Conservation (phyloP, 2,329 filamentous ascomycete species). For the Fusarium nygamai region DNA sequence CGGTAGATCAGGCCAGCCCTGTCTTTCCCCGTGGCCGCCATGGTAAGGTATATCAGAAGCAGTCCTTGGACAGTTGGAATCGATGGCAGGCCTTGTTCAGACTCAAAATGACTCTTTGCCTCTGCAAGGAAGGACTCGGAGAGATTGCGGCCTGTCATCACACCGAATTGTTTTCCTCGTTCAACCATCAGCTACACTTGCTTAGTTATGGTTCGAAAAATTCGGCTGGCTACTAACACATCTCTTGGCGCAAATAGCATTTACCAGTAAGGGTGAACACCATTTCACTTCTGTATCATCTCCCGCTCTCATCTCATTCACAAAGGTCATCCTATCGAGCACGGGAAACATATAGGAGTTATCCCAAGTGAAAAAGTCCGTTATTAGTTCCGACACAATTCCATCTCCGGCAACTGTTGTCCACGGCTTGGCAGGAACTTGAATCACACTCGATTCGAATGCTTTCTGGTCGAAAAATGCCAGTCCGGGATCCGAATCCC, state of each 20-base stretch:
- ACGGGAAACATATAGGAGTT: neutral
- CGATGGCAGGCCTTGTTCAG: neutral
- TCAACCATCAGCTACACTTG: neutral
- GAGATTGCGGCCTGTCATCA: neutral
- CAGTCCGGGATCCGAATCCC: neutral
- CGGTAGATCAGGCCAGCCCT: neutral
- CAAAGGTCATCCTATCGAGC: neutral
- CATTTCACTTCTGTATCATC: neutral
- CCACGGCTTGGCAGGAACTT: neutral
- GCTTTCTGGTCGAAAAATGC: neutral
- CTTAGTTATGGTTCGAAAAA: neutral
- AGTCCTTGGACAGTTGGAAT: neutral
- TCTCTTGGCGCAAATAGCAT: neutral
- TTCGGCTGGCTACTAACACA: neutral
- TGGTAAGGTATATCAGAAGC: neutral
- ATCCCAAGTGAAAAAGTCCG: neutral
- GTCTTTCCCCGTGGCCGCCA: neutral
- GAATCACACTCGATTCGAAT: neutral
- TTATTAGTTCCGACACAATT: neutral
- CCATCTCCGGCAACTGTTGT: neutral
- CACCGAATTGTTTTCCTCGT: neutral
- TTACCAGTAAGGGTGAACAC: neutral
- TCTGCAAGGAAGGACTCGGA: neutral
- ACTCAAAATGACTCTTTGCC: neutral
- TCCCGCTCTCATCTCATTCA: neutral